A percentile compares a stretch with the other conserved stretches of the same genome.
Conservation (phyloP, 768 basidiomycete genomes). For the Suillus subaureus region DNA sequence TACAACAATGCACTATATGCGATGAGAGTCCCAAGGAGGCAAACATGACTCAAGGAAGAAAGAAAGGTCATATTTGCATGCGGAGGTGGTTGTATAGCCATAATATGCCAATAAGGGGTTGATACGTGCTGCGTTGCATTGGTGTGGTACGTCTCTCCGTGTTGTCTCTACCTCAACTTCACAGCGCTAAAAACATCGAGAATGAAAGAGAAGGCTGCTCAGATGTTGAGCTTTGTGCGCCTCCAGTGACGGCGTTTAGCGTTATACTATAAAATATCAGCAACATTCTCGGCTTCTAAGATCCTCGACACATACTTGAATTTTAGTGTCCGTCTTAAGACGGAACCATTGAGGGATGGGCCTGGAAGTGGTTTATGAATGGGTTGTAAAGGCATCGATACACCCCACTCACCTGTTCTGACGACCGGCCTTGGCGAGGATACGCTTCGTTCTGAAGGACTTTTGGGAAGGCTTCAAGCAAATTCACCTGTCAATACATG, state of each 20-base stretch:
- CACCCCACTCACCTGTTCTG: slow-evolving; percentile 81
- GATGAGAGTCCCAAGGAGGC: not conserved
- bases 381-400: not conserved
- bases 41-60: not conserved
- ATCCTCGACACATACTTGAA: slow-evolving; percentile 56
- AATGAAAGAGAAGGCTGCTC: slow-evolving; percentile 29
- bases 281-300: not conserved
- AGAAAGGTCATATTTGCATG: slow-evolving; percentile 21
- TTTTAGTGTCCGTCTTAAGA: slow-evolving; percentile 94
- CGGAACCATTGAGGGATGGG: slow-evolving; percentile 99
- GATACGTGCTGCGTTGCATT: slow-evolving; percentile 29
- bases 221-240: slow-evolving; percentile 98
- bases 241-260: slow-evolving; percentile 99
- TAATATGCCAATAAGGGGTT: slow-evolving; percentile 18
- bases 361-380: slow-evolving; percentile 40
- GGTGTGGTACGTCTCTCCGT: slow-evolving; percentile 12
- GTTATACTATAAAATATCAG: slow-evolving; percentile 62
- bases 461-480: slow-evolving; percentile 91
- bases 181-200: slow-evolving; percentile 10
- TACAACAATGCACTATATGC: not conserved
- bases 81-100: slow-evolving; percentile 17
- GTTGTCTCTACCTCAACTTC: slow-evolving; percentile 13
- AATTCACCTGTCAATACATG: slow-evolving; percentile 15
- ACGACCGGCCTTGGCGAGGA: slow-evolving; percentile 91
- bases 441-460: slow-evolving; percentile 95